These are phyloP conservation scores for Rhynchosporium graminicola DNA, from an alignment of 2,329 filamentous ascomycete species.

Conservation along the genomic window DNA sequence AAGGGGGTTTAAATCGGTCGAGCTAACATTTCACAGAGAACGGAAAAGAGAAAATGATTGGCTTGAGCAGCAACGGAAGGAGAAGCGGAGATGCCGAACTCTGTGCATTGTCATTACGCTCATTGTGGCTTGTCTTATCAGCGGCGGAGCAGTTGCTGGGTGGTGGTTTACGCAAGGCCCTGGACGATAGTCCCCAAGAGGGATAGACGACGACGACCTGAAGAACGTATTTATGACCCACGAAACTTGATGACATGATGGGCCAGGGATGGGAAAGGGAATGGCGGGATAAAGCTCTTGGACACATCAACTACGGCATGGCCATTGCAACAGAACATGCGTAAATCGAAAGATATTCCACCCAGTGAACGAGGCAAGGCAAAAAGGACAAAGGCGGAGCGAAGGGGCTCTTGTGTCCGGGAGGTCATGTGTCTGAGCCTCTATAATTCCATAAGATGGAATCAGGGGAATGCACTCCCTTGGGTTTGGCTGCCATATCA, in stretches of 20 bases:
- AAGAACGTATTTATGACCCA: neutral
- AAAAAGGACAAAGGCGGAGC: neutral
- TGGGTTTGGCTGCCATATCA: neutral
- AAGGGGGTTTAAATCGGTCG: too few species aligned
- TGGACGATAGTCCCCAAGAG: neutral
- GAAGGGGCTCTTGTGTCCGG: neutral
- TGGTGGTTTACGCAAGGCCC: slow-evolving; percentile 33
- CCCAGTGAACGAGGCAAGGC: neutral
- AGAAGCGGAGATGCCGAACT: slow-evolving; percentile 37
- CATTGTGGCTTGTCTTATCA: slow-evolving; percentile 30
- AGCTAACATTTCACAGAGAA: neutral
- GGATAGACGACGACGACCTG: neutral
- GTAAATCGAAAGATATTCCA: neutral
- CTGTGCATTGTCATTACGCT: slow-evolving; percentile 33
- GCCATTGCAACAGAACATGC: slow-evolving; percentile 8
- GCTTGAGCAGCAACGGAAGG: slow-evolving; percentile 38
- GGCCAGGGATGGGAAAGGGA: neutral
- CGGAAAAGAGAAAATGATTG: slow-evolving; percentile 35
- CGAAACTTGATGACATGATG: slow-evolving; percentile 13
- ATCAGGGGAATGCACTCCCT: neutral
- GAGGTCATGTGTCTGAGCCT: neutral
- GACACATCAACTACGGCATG: neutral
- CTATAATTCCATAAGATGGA: neutral
- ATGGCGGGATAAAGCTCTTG: neutral
- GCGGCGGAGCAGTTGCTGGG: slow-evolving; percentile 33